These are phyloP conservation scores for Phytophthora fragariae DNA, from an alignment of 352 stramenopile genomes.

Conservation along the genomic window DNA sequence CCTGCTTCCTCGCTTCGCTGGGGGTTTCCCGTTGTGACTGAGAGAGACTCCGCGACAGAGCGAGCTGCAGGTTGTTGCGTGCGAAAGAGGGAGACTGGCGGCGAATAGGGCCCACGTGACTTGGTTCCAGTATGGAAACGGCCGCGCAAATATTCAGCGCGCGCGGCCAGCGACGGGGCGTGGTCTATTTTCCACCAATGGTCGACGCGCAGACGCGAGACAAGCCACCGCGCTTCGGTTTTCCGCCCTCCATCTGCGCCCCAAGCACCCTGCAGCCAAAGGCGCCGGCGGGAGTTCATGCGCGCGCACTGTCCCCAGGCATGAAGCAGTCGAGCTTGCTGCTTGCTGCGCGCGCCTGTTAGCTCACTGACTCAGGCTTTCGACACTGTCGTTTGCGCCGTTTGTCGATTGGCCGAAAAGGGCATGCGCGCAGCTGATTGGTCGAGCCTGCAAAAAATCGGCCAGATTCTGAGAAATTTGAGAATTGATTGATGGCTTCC, in stretches of 20 bases:
- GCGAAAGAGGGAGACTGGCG: slow-evolving; percentile 29
- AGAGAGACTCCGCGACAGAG: slow-evolving; percentile 6
- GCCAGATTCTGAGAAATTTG: slow-evolving; percentile 28
- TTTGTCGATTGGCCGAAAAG: slow-evolving; percentile 18
- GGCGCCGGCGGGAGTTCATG: background rate
- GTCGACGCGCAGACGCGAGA: slow-evolving; percentile 1
- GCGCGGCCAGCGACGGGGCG: slow-evolving; percentile 11
- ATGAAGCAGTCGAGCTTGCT: background rate
- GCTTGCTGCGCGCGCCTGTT: background rate
- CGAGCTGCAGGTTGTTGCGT: slow-evolving; percentile 15
- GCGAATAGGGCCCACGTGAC: slow-evolving; percentile 13
- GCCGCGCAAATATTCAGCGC: slow-evolving; percentile 40
- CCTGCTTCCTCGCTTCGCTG: slow-evolving; percentile 25
- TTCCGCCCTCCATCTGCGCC: slow-evolving; percentile 33
- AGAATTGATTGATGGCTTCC: slow-evolving; percentile 30
- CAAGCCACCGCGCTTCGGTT: slow-evolving; percentile 26
- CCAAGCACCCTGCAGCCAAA: slow-evolving; percentile 18
- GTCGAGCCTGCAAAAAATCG: background rate
- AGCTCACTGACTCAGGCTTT: background rate
- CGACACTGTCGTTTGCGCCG: background rate
- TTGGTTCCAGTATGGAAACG: slow-evolving; percentile 27
- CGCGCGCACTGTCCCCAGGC: background rate
- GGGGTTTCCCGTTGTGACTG: slow-evolving; percentile 39
- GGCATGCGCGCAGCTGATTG: background rate
- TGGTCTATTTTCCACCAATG: slow-evolving; percentile 26